Base-by-base conservation (phyloP, 2,329 filamentous ascomycete genomes). In the Nemania sp. region DNA sequence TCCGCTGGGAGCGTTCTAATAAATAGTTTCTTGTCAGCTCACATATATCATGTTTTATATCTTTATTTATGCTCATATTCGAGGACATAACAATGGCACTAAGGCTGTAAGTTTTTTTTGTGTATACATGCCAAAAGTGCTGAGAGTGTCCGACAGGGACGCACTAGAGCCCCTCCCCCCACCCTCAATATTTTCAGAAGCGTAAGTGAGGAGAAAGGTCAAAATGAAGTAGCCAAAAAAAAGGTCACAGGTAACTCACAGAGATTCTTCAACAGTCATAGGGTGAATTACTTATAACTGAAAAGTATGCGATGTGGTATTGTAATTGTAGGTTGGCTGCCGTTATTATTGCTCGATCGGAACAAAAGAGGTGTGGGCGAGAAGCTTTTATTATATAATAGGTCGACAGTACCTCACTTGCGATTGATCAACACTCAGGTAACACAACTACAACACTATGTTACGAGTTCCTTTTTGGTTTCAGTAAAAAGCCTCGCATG, bases 1-100 rank as follows among this genome's bases (percentile, higher is more conserved):
- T 87, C 84, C 43, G 86, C 82, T 5, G 92, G 92, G 67, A 96
- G 87, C 67, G 85, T 83, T 68, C 89, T 91, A 59, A 8, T 11
- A 6, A 6, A 24, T 22, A 47, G 20, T 27, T n/a, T 41, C 22
- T n/a, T 29, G 47, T 49, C 24, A 45, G 35, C 10, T 47, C 20
- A 11, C 49, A 18, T 32, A 18, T 22, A 47, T 5, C 18, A 20
- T 11, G 32, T 15, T 26, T 20, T 32, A 20, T 11, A 26, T 15
- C 24, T 20, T 32, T 22, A 18, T 20, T 38, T 6, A 18, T 24
- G n/a, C 22, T 7, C 11, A 41, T 41, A 15, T 41, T 15, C 5
- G 11, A 41, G 5, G 11, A 13, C 11, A 41, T 15, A 18, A 41
- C 13, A 10, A 41, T 5, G 38, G 38, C 38, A 41, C 18, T 11